phyloP scores from a whole-genome alignment of 2,329 filamentous ascomycete species.

The Penicillium thymicola region DNA sequence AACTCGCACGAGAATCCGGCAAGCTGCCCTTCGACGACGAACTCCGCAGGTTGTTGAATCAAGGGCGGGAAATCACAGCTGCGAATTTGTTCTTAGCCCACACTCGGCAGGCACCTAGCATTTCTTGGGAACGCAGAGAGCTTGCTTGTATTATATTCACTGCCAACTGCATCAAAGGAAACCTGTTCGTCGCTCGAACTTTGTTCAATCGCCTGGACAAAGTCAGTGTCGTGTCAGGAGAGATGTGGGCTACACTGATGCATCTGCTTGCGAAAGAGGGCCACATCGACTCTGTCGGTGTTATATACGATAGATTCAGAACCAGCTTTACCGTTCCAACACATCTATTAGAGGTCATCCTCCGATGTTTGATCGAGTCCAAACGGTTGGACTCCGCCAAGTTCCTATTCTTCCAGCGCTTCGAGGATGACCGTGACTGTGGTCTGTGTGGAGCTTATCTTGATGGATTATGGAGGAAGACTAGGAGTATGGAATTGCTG shows the following conservation, averaged over 20 bases:
- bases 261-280: constrained; percentile 35
- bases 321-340: constrained; percentile 29
- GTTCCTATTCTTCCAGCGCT: constrained; percentile 32
- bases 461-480: constrained; percentile 40
- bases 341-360: constrained; percentile 34
- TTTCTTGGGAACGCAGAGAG: constrained; percentile 28
- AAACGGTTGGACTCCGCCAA: constrained; percentile 38
- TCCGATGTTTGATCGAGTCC: constrained; percentile 39
- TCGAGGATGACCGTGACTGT: constrained; percentile 34
- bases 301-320: constrained; percentile 29
- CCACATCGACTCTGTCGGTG: constrained; percentile 36
- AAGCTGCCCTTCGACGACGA: constrained; percentile 16
- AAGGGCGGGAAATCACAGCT: constrained; percentile 34
- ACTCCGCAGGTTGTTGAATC: constrained; percentile 27
- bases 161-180: constrained; percentile 36
- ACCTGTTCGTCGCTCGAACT: constrained; percentile 38
- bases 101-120: background rate
- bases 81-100: constrained; percentile 34
- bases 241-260: constrained; percentile 40
- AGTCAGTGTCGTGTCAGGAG: constrained; percentile 29
- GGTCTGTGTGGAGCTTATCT: constrained; percentile 39
- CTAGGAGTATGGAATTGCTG: constrained; percentile 35
- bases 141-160: constrained; percentile 34
- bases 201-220: constrained; percentile 36
- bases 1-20: background rate